Percentiles rank a stretch among this genome's conserved stretches.
Conservation (phyloP, 192 early-diverging fungal species). For the Umbelopsis sp. region DNA sequence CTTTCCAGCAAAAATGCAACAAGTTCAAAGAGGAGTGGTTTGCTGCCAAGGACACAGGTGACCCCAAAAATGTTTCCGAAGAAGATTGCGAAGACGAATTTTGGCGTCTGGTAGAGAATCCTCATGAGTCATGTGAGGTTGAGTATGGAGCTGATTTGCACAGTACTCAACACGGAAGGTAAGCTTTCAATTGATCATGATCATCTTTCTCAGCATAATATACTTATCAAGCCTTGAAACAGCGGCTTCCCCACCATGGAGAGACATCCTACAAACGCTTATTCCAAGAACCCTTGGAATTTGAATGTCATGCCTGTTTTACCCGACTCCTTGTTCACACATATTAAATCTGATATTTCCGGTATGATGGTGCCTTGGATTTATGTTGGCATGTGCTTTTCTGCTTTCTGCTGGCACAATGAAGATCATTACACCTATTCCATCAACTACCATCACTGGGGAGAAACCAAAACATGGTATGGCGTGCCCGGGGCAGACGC, state of each 20-base stretch:
- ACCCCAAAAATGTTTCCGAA: slow-evolving; percentile 59
- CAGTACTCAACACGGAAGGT: slow-evolving; percentile 88
- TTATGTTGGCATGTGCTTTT: slow-evolving; percentile 95
- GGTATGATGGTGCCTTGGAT: slow-evolving; percentile 99
- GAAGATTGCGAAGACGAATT: slow-evolving; percentile 88
- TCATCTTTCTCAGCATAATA: no score
- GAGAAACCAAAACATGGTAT: slow-evolving; percentile 99
- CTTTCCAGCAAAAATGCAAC: slow-evolving; percentile 80
- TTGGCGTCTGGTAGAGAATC: slow-evolving; percentile 87
- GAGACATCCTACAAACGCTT: slow-evolving; percentile 64
- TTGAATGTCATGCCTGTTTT: slow-evolving; percentile 85
- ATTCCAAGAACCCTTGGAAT: slow-evolving; percentile 82
- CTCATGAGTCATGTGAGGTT: slow-evolving; percentile 88
- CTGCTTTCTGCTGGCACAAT: slow-evolving; percentile 97
- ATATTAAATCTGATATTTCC: slow-evolving; percentile 91
- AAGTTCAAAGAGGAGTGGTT: slow-evolving; percentile 84
- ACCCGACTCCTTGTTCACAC: slow-evolving; percentile 79
- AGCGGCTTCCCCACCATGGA: slow-evolving; percentile 85
- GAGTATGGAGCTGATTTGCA: slow-evolving; percentile 98
- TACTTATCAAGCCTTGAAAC: neutral
- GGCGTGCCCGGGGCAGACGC: slow-evolving; percentile 86
- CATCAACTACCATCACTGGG: slow-evolving; percentile 96
- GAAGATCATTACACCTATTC: slow-evolving; percentile 98
- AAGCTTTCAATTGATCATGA: neutral
- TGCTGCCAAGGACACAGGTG: slow-evolving; percentile 46